Base-by-base conservation (phyloP, 306 rosid genomes). In the Lablab purpureus region DNA sequence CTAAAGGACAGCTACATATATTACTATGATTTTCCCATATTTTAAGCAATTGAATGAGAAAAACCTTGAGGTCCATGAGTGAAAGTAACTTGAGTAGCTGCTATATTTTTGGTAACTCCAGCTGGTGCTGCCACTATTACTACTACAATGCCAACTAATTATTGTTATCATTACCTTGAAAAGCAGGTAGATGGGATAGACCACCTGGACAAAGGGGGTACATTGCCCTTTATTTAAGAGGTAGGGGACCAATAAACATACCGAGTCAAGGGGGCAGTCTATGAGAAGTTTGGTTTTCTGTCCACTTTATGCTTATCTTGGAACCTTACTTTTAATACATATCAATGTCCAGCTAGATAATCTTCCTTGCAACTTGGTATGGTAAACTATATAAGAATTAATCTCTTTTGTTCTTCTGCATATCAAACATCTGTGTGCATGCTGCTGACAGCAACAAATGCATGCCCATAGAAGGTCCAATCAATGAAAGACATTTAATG, bases 111-210 rank as follows among this genome's bases (percentile, higher is more conserved):
- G 66, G 66, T 54, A 56, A 54, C 36, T 72, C 27, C 66, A 72
- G 36, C 77, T 72, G 64, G 41, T 70, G 36, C 37, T 22, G 23
- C 19, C 21, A 63, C 25, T 15, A 63, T 63, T 63, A 63, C 30
- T 52, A 36, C 65, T 22, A 55, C 23, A 54, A 36, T 73, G 63
- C 68, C 54, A 74, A 40, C 56, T 41, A 74, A 74, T 56, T 54
- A 55, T 73, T 73, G 52, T 54, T 40, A 37, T 58, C 37, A 58
- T 74, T 74, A 40, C 54, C 67, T 7, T 74, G 43, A 22, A 74
- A 74, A 41, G 41, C n/a, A 74, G 78, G 68, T 56, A 56, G 78
- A 73, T 73, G 67, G 67, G 52, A 34, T 52, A 73, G 77, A 73
- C 40, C 25, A 37, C 67, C 37, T 37, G 67, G 66, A 34, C 66